These are phyloP conservation scores for Citrus sp. DNA, from an alignment of 345 rosid species.

Conservation along the genomic window DNA sequence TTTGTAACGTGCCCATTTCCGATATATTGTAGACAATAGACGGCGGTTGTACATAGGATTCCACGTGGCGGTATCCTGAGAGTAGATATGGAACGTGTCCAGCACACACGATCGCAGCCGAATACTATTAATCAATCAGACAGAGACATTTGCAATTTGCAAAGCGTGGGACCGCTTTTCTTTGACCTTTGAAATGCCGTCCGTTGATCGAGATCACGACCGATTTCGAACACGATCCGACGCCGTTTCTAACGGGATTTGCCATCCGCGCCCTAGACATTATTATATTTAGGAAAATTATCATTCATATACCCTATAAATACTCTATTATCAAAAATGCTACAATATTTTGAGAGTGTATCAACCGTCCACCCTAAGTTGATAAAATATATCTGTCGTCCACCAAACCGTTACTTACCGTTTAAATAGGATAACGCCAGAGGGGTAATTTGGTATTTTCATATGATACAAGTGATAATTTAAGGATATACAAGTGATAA, in stretches of 20 bases:
- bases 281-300: no score
- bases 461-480: no score
- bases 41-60: not conserved
- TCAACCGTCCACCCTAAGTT: accelerated
- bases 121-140: not conserved
- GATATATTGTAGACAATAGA: no score
- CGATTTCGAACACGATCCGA: not conserved
- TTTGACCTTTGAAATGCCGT: not conserved
- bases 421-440: no score
- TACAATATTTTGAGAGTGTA: accelerated
- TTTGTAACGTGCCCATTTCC: no score
- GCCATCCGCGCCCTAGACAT: not conserved
- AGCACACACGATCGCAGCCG: not conserved
- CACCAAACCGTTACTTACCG: accelerated
- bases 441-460: accelerated
- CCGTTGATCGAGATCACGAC: not conserved
- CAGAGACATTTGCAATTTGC: not conserved
- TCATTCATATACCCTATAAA: no score
- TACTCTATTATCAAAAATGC: accelerated
- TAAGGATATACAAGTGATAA: no score
- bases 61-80: not conserved
- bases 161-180: not conserved
- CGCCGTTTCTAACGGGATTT: not conserved
- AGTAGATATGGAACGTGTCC: not conserved
- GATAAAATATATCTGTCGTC: accelerated